A percentile compares a stretch with the other conserved stretches of the same genome.
Conservation (phyloP, 148 eudicot species). For the Arctostaphylos glauca region DNA sequence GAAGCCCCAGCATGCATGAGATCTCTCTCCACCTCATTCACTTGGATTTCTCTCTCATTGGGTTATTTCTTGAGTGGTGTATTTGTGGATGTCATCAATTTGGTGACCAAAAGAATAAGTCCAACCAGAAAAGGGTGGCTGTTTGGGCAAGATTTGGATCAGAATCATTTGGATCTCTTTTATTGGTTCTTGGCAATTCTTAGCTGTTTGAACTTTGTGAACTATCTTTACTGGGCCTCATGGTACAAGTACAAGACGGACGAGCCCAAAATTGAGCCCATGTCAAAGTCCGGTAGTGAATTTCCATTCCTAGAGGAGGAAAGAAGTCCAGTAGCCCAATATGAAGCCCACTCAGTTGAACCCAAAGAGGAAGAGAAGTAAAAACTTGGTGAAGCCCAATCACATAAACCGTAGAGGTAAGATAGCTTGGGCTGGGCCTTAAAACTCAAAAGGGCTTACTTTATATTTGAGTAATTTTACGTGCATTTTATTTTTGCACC, state of each 20-base stretch:
- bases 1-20: slow-evolving; percentile 50
- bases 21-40: slow-evolving; percentile 50
- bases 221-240: slow-evolving; percentile 42
- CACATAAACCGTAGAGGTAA: not conserved
- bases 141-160: slow-evolving; percentile 34
- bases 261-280: slow-evolving; percentile 13
- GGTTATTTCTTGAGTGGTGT: slow-evolving; percentile 48
- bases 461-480: not conserved
- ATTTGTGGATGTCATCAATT: slow-evolving; percentile 34
- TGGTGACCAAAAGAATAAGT: slow-evolving; percentile 29
- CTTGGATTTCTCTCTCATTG: slow-evolving; percentile 42
- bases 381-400: not conserved
- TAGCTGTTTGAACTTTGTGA: slow-evolving; percentile 36
- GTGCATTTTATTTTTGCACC: not conserved
- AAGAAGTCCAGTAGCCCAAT: not conserved
- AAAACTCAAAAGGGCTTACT: not conserved
- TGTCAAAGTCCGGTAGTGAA: not conserved
- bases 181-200: slow-evolving; percentile 52
- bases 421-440: not conserved
- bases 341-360: not conserved
- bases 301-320: slow-evolving; percentile 8
- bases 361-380: not conserved
- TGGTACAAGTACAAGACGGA: slow-evolving; percentile 53
- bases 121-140: slow-evolving; percentile 47
- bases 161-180: slow-evolving; percentile 36